A percentile compares a stretch with the other conserved stretches of the same genome.
Evolutionary conservation across 2,329 filamentous ascomycete species (phyloP).

Genomic region (Plectosphaerella sp.): DNA sequence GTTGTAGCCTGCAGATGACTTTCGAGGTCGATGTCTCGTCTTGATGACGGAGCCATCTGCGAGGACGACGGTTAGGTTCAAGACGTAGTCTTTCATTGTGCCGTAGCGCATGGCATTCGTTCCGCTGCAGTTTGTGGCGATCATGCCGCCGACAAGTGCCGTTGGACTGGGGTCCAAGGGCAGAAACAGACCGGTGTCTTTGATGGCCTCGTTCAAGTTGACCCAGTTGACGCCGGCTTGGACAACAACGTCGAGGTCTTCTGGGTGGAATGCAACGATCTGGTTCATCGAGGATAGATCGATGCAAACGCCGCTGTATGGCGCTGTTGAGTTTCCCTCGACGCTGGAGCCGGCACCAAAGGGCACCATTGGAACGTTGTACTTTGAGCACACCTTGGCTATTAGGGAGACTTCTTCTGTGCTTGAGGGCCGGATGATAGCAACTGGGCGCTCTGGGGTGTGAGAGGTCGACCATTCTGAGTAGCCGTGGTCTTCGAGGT

Average conservation of each 20-base stretch:
- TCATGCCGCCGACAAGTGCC: slow-evolving; percentile 53
- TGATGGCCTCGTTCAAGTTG: slow-evolving; percentile 60
- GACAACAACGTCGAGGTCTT: slow-evolving; percentile 68
- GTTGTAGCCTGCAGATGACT: slow-evolving; percentile 69
- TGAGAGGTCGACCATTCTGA: slow-evolving; percentile 71
- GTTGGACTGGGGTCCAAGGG: slow-evolving; percentile 66
- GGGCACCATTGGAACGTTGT: slow-evolving; percentile 66
- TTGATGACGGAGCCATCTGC: slow-evolving; percentile 64
- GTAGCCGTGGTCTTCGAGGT: slow-evolving; percentile 59
- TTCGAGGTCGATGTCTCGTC: slow-evolving; percentile 61
- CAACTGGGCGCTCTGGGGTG: slow-evolving; percentile 56
- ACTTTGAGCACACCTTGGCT: slow-evolving; percentile 56
- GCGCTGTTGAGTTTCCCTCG: slow-evolving; percentile 67
- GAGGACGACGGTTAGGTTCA: slow-evolving; percentile 67
- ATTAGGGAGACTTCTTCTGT: slow-evolving; percentile 63
- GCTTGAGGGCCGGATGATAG: slow-evolving; percentile 58
- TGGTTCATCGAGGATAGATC: slow-evolving; percentile 66
- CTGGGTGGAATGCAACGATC: slow-evolving; percentile 58
- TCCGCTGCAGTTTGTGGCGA: slow-evolving; percentile 64
- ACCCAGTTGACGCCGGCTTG: slow-evolving; percentile 68
- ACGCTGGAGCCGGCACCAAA: slow-evolving; percentile 72
- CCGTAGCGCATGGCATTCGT: slow-evolving; percentile 62
- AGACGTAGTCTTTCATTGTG: slow-evolving; percentile 73
- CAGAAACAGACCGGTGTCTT: slow-evolving; percentile 59
- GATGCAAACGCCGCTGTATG: slow-evolving; percentile 63